Evolutionary conservation across 2,329 filamentous ascomycete species (phyloP).

Genomic region (Huntiella abstrusa): DNA sequence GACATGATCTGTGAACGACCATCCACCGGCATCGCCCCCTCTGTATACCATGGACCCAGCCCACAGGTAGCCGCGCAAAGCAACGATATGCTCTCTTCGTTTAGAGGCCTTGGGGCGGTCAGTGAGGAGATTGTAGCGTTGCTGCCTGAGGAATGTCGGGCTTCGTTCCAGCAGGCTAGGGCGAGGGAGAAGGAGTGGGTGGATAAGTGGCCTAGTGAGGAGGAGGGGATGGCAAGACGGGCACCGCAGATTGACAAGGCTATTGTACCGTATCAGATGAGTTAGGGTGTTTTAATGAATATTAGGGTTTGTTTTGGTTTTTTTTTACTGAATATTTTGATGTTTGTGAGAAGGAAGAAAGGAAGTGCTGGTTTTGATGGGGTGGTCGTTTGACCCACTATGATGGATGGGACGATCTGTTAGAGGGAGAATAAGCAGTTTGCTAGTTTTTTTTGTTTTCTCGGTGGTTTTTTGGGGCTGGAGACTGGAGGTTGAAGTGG

Average conservation of each 20-base stretch:
- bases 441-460: no score
- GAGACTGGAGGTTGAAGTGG: no score
- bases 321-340: neutral
- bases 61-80: constrained; percentile 20
- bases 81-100: constrained; percentile 30
- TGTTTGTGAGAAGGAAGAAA: no score
- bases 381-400: neutral
- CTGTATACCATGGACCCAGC: constrained; percentile 23
- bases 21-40: constrained; percentile 25
- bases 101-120: constrained; percentile 44
- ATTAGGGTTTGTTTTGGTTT: no score
- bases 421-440: no score
- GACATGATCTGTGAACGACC: constrained; percentile 36
- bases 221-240: constrained; percentile 21
- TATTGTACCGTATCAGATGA: constrained; percentile 38
- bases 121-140: constrained; percentile 45
- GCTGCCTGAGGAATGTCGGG: constrained; percentile 50
- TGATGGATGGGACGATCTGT: no score
- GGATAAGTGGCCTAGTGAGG: constrained; percentile 40
- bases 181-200: constrained; percentile 54
- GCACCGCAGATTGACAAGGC: constrained; percentile 44
- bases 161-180: constrained; percentile 51
- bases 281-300: constrained; percentile 11
- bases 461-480: no score
- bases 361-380: neutral